Evolutionary conservation across 2,329 filamentous ascomycete genomes (phyloP).

Genomic region (Aspergillus piperis): DNA sequence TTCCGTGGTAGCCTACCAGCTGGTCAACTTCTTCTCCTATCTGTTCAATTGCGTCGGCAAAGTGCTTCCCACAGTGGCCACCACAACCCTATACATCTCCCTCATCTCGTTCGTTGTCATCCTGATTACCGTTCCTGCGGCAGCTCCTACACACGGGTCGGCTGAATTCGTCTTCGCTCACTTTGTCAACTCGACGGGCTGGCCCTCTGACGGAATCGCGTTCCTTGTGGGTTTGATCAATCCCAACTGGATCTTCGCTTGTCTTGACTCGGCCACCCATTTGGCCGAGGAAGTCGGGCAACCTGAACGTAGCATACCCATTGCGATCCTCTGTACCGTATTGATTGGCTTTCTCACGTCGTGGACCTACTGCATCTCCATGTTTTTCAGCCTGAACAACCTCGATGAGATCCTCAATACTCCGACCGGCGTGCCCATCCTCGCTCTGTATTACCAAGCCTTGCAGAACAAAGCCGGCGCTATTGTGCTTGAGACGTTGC

Average conservation of each 20-base stretch:
- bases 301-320: conserved; percentile 52
- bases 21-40: conserved; percentile 51
- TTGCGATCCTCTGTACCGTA: conserved; percentile 53
- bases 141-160: conserved; percentile 46
- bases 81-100: conserved; percentile 48
- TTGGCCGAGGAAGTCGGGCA: conserved; percentile 53
- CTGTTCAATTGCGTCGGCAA: conserved; percentile 50
- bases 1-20: conserved; percentile 48
- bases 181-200: conserved; percentile 56
- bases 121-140: conserved; percentile 50
- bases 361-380: conserved; percentile 51
- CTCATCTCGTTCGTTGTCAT: conserved; percentile 52
- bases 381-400: conserved; percentile 54
- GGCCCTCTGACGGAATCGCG: conserved; percentile 49
- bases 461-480: conserved; percentile 45
- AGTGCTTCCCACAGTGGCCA: conserved; percentile 41
- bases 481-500: conserved; percentile 47
- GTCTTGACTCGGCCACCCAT: conserved; percentile 54
- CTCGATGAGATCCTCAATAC: conserved; percentile 44
- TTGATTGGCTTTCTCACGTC: conserved; percentile 53
- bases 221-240: conserved; percentile 57
- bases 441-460: conserved; percentile 51
- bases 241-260: conserved; percentile 54
- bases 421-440: conserved; percentile 49
- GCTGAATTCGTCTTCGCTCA: conserved; percentile 55